phyloP scores from a whole-genome alignment of 2,329 filamentous ascomycete species.

The Cytospora schulzeri region DNA sequence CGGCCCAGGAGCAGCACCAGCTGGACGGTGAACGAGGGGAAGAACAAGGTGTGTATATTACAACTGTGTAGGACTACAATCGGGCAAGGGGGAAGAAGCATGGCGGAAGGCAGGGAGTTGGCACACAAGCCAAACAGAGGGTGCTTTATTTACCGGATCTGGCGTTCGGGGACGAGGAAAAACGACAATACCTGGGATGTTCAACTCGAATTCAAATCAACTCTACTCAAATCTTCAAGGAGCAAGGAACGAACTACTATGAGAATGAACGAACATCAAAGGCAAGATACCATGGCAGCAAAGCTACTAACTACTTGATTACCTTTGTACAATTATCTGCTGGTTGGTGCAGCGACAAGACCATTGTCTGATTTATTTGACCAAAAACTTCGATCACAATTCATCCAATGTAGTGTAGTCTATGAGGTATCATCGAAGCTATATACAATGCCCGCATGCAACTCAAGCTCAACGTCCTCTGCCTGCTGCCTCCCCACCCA shows the following conservation, averaged over 20 bases:
- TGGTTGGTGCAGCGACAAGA: background rate
- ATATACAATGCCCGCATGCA: conserved; percentile 26
- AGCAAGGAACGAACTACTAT: conserved; percentile 2
- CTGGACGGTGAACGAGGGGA: background rate
- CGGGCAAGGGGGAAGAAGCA: background rate
- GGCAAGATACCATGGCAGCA: background rate
- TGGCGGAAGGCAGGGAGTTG: background rate
- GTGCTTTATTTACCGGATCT: background rate
- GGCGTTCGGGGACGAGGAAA: background rate
- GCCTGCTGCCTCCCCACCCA: background rate
- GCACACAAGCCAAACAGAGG: background rate
- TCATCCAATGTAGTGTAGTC: conserved; percentile 29
- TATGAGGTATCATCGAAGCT: conserved; percentile 32
- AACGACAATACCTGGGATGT: background rate
- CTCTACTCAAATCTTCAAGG: background rate
- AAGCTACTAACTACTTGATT: background rate
- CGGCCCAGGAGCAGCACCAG: conserved; percentile 29
- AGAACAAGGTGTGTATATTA: conserved; percentile 1
- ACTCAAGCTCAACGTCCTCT: conserved; percentile 7
- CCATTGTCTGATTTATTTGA: background rate
- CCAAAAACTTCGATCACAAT: conserved; percentile 9
- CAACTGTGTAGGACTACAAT: background rate
- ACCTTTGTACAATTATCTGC: too few species aligned
- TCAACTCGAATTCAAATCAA: background rate
- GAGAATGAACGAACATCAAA: background rate